Evolutionary conservation across 208 protist species (phyloP).

Genomic region (Blechomonas ayalai): DNA sequence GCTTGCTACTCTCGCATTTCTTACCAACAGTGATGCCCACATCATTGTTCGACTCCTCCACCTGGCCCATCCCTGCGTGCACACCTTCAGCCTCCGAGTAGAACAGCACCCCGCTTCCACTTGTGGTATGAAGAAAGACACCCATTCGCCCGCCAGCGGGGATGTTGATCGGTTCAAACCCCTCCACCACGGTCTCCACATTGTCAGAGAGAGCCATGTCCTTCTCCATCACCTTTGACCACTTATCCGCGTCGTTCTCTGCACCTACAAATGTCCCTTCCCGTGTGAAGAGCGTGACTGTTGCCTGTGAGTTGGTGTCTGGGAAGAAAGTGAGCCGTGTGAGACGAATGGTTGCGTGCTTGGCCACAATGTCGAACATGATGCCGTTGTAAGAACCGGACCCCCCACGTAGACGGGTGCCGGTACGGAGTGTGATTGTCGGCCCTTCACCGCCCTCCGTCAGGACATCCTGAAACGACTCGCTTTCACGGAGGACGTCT

Average conservation of each 20-base stretch:
- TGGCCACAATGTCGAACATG: conserved; percentile 88
- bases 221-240: conserved; percentile 47
- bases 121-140: conserved; percentile 83
- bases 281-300: conserved; percentile 61
- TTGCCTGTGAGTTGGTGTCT: conserved; percentile 52
- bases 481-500: conserved; percentile 37
- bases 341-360: conserved; percentile 54
- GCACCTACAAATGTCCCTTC: conserved; percentile 69
- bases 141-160: conserved; percentile 46
- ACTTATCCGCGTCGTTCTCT: conserved; percentile 35
- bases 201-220: conserved; percentile 48
- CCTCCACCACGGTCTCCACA: conserved; percentile 41
- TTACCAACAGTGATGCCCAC: conserved; percentile 87
- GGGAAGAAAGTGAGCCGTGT: conserved; percentile 71
- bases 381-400: conserved; percentile 84
- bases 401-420: conserved; percentile 33
- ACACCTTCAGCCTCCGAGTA: conserved; percentile 80
- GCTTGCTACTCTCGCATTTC: conserved; percentile 62
- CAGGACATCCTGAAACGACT: conserved; percentile 35
- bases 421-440: conserved; percentile 47
- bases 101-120: conserved; percentile 68
- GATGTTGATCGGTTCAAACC: conserved; percentile 69
- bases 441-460: conserved; percentile 37
- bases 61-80: conserved; percentile 43
- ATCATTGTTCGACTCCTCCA: conserved; percentile 77